These are phyloP conservation scores for Aspergillus floridensis DNA, from an alignment of 2,329 filamentous ascomycete genomes.

Conservation along the genomic window DNA sequence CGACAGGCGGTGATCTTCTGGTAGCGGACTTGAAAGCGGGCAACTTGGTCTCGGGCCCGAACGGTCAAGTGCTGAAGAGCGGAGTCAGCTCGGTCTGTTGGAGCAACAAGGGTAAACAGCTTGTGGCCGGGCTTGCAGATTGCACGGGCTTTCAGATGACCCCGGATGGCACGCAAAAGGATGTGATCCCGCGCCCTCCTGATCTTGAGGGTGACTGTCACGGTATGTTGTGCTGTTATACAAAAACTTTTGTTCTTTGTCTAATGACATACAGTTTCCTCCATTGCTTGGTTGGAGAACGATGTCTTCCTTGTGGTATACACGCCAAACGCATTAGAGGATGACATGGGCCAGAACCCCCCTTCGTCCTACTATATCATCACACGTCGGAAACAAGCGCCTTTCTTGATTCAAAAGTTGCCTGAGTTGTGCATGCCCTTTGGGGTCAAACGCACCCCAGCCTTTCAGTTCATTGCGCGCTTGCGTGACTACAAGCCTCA, in stretches of 20 bases:
- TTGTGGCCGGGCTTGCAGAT: constrained; percentile 80
- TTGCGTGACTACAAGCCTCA: constrained; percentile 77
- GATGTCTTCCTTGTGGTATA: constrained; percentile 79
- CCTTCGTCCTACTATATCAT: constrained; percentile 77
- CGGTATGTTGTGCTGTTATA: constrained; percentile 51
- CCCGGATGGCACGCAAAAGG: constrained; percentile 73
- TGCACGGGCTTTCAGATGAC: constrained; percentile 82
- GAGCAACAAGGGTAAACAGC: constrained; percentile 90
- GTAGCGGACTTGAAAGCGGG: constrained; percentile 76
- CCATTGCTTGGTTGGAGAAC: constrained; percentile 85
- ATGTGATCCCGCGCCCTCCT: constrained; percentile 73
- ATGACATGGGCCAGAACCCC: constrained; percentile 53
- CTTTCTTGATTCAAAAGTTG: constrained; percentile 72
- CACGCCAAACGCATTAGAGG: constrained; percentile 58
- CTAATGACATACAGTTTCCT: constrained; percentile 58
- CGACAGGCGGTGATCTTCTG: constrained; percentile 74
- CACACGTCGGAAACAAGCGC: constrained; percentile 59
- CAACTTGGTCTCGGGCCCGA: constrained; percentile 55
- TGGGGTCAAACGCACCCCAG: constrained; percentile 61
- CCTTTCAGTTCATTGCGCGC: constrained; percentile 75
- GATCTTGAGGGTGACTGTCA: constrained; percentile 62
- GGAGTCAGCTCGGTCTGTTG: constrained; percentile 83
- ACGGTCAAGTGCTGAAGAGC: constrained; percentile 65
- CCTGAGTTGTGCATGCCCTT: constrained; percentile 72
- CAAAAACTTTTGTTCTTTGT: neutral